A percentile compares a stretch with the other conserved stretches of the same genome.
Conservation (phyloP, 305 asterid genomes). For the Fraxinus floribunda region DNA sequence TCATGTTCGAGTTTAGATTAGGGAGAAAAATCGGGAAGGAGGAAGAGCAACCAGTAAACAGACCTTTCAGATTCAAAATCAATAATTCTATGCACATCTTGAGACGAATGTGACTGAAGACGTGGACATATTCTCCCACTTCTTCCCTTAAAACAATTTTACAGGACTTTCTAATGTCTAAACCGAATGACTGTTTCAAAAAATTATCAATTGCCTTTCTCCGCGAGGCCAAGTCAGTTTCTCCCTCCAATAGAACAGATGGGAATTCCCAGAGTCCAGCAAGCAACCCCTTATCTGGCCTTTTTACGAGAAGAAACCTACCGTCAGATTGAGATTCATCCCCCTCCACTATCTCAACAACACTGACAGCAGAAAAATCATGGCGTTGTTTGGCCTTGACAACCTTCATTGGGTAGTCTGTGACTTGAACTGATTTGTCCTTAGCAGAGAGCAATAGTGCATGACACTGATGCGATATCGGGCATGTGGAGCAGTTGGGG, state of each 20-base stretch:
- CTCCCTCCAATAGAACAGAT: constrained; percentile 69
- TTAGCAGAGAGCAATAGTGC: constrained; percentile 60
- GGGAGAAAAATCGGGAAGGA: neutral
- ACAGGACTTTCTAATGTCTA: constrained; percentile 51
- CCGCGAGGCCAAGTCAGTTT: constrained; percentile 56
- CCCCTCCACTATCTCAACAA: constrained; percentile 70
- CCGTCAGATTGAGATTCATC: constrained; percentile 46
- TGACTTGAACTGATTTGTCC: constrained; percentile 58
- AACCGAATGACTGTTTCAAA: constrained; percentile 62
- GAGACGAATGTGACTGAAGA: constrained; percentile 85
- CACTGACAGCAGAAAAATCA: constrained; percentile 89
- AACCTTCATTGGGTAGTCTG: constrained; percentile 82
- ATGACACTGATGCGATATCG: constrained; percentile 67
- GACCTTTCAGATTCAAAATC: constrained; percentile 61
- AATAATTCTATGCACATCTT: constrained; percentile 84
- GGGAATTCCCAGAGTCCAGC: constrained; percentile 99
- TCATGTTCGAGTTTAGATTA: neutral
- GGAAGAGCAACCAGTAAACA: constrained; percentile 15
- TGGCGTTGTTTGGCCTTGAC: constrained; percentile 74
- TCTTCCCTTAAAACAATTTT: constrained; percentile 71
- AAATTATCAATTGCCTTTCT: constrained; percentile 60
- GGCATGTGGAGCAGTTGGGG: constrained; percentile 75
- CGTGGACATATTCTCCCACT: constrained; percentile 77
- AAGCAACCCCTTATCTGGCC: constrained; percentile 87
- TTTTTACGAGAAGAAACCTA: constrained; percentile 74